Base-by-base conservation (phyloP, 108 stramenopile species). In the Cyclotella atomus region DNA sequence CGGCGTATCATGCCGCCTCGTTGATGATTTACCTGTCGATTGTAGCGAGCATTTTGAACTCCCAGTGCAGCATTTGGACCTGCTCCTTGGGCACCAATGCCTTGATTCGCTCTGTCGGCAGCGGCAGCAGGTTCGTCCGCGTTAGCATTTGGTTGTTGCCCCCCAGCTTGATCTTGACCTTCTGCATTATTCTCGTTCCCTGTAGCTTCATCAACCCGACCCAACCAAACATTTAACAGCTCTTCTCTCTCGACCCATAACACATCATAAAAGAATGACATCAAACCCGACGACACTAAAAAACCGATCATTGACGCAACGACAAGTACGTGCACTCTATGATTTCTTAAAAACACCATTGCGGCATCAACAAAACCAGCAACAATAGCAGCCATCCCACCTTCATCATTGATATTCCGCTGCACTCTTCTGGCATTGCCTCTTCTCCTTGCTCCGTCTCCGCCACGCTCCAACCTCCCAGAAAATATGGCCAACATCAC, bases 201-300 rank as follows among this genome's bases (percentile, higher is more conserved):
- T 8, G 6, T 59, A 4, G 3, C 64, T 15, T 47, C 25, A 50
- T 21, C 52, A 21, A 17, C 61, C n/a, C 69, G 62, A 24, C 70
- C 70, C 35, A 80, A 16, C 71, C 71, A 80, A 20, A 60, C 79
- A 44, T 35, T 24, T 32, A 71, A 36, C 45, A 80, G 28, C 21
- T 72, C 71, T 57, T 63, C 67, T 20, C 79, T 59, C 32, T 80
- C 79, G 28, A 80, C 59, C 79, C 79, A 73, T 30, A 80, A 23
- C 15, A 80, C 79, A 59, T 72, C 56, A 53, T 80, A 73, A 21
- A 80, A 45, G 43, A 80, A 80, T n/a, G 67, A 64, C 66, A 80
- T 68, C 34, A 80, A 54, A 0, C 79, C 79, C 27, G 56, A 62
- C 66, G 73, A 71, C 33, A 73, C 29, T 14, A 80, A 45, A 61